phyloP scores from a whole-genome alignment of 2,329 filamentous ascomycete genomes.

The Penicillium sp. region DNA sequence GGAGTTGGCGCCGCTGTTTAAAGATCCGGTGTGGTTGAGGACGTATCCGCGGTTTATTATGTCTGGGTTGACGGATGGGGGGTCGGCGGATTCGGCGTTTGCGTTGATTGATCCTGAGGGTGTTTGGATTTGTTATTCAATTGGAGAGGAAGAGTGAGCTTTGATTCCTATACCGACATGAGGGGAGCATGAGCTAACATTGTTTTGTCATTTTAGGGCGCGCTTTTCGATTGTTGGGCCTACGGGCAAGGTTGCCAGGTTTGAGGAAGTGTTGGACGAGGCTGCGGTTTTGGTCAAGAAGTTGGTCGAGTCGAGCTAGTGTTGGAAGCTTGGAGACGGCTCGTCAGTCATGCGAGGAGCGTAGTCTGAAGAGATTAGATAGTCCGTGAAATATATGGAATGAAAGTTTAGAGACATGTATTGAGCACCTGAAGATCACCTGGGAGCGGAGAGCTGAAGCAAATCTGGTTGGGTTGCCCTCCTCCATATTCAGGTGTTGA shows the following conservation, averaged over 20 bases:
- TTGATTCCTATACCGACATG: background rate
- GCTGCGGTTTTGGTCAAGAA: background rate
- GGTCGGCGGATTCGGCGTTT: slow-evolving; percentile 7
- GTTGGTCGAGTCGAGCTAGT: background rate
- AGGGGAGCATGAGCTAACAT: background rate
- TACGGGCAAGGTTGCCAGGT: background rate
- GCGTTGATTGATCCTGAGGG: slow-evolving; percentile 4
- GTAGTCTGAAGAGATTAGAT: too few species aligned
- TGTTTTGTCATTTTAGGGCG: slow-evolving; percentile 1
- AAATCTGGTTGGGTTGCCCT: too few species aligned
- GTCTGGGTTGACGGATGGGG: slow-evolving; percentile 2
- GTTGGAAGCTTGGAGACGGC: too few species aligned
- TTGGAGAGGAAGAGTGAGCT: slow-evolving; percentile 5
- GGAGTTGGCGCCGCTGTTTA: background rate
- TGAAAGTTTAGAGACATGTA: too few species aligned
- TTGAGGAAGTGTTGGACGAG: slow-evolving; percentile 2
- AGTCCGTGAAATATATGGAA: too few species aligned
- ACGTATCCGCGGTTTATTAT: slow-evolving; percentile 1
- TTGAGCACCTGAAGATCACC: too few species aligned
- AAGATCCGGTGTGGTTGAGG: slow-evolving; percentile 1
- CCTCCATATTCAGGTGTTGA: too few species aligned
- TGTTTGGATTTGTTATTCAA: slow-evolving; percentile 1
- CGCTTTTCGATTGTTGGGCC: slow-evolving; percentile 2
- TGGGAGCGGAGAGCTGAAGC: too few species aligned
- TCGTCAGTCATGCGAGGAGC: too few species aligned